These are phyloP conservation scores for Diaporthe caulivora DNA, from an alignment of 2,329 filamentous ascomycete genomes.

Conservation along the genomic window DNA sequence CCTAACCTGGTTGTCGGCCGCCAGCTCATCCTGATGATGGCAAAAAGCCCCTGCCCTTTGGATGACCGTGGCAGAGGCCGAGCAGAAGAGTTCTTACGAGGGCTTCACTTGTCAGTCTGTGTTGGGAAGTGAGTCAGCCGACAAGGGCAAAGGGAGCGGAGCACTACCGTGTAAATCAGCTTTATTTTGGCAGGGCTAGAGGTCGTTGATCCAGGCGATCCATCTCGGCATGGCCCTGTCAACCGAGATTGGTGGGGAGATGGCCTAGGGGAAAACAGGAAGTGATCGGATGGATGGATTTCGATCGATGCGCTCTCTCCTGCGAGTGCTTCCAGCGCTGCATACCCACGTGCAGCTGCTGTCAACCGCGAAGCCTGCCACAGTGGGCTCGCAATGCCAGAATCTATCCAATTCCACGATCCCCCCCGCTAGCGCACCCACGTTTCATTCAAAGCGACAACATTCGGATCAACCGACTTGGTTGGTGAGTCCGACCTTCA, in stretches of 20 bases:
- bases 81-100: background rate
- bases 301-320: conserved; percentile 6
- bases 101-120: background rate
- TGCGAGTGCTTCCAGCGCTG: conserved; percentile 11
- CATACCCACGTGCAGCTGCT: conserved; percentile 21
- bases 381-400: background rate
- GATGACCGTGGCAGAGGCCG: background rate
- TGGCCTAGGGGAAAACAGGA: conserved; percentile 3
- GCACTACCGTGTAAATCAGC: conserved; percentile 13
- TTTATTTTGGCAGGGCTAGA: conserved; percentile 35
- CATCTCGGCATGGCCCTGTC: conserved; percentile 29
- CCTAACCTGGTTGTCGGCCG: conserved; percentile 19
- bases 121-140: conserved; percentile 25
- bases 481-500: background rate
- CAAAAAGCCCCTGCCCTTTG: background rate
- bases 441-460: background rate
- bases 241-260: conserved; percentile 32
- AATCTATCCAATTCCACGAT: background rate
- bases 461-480: background rate
- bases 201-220: conserved; percentile 35
- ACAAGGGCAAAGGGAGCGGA: conserved; percentile 8
- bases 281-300: conserved; percentile 16
- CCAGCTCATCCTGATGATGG: conserved; percentile 26
- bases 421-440: background rate
- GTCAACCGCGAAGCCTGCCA: background rate